Evolutionary conservation across 768 basidiomycete genomes (phyloP), one percentile per base, ranked within the genome.

Genomic region (Calocera cornea): DNA sequence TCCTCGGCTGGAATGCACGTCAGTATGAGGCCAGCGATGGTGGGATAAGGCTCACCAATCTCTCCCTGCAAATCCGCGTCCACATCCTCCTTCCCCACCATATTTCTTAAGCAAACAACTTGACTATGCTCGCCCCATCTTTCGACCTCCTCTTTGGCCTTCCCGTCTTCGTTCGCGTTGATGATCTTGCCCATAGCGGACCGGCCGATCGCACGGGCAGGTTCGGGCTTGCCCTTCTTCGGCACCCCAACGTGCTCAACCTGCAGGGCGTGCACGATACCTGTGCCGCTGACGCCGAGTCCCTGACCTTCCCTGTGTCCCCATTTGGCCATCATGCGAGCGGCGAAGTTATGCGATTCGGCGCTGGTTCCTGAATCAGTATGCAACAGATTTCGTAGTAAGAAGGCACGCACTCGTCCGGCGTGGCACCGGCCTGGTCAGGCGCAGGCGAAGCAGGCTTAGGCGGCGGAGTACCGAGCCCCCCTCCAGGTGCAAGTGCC

Each of bases 291-390:
- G 0, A 83, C 87, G 36, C 95, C 95, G 1, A 97, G 82, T 11
- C 95, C 95, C 77, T 93, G 87, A 1, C 95, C 95, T 75, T 92
- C 91, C 74, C 90, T 89, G 75, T 97, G 92, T 0, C 95, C 95
- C 90, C 90, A 95, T 78, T 94, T 97, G 1, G 90, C 90, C 93
- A 97, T 95, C 71, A 95, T 74, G 36, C 90, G 87, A 14, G 87
- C 87, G 34, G 92, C 92, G 72, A 95, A 92, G 14, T 83, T 83
- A 66, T 86, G 87, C 0, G 86, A 84, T 69, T 90, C 86, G 41
- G 85, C 79, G 66, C 83, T 82, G 66, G 29, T 34, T 8, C 41
- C 41, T 11, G n/a, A 1, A 40, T 69, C 16, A 67, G 12, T 16
- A 24, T 38, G 60, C 22, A 68, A 34, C 31, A 36, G 2, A 60